Percentiles rank a stretch among this genome's conserved stretches.
phyloP scores from a whole-genome alignment of 805 yeast genomes.

The Candida nanaspora region DNA sequence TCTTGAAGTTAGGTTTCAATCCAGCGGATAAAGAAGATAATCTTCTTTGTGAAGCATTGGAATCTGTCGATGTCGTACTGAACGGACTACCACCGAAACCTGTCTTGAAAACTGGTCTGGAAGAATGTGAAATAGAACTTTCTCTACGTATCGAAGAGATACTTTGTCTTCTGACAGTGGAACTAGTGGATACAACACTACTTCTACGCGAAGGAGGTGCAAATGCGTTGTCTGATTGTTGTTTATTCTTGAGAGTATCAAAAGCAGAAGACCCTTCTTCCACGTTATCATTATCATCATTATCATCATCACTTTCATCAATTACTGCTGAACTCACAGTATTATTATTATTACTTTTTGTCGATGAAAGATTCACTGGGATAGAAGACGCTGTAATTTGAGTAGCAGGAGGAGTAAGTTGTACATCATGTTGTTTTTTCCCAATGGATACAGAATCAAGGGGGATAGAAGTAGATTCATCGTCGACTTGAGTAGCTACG shows the following conservation, averaged over 20 bases:
- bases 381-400: not conserved
- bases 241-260: not conserved
- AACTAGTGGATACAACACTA: not conserved
- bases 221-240: not conserved
- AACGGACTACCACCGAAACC: slow-evolving; percentile 5
- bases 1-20: not conserved
- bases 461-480: too few species aligned
- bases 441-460: too few species aligned
- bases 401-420: not conserved
- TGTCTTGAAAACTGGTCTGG: slow-evolving; percentile 1
- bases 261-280: too few species aligned
- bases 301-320: slow-evolving; percentile 4
- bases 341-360: too few species aligned
- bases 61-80: not conserved
- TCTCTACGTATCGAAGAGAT: not conserved
- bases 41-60: slow-evolving; percentile 6
- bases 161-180: slow-evolving; percentile 3
- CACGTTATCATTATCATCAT: not conserved
- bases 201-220: not conserved
- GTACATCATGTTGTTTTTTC: too few species aligned
- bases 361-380: too few species aligned
- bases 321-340: not conserved
- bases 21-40: slow-evolving; percentile 11
- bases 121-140: not conserved
- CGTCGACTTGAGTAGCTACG: not conserved